Conservation (phyloP, 148 eudicot genomes). For the Heliosperma pusillum region DNA sequence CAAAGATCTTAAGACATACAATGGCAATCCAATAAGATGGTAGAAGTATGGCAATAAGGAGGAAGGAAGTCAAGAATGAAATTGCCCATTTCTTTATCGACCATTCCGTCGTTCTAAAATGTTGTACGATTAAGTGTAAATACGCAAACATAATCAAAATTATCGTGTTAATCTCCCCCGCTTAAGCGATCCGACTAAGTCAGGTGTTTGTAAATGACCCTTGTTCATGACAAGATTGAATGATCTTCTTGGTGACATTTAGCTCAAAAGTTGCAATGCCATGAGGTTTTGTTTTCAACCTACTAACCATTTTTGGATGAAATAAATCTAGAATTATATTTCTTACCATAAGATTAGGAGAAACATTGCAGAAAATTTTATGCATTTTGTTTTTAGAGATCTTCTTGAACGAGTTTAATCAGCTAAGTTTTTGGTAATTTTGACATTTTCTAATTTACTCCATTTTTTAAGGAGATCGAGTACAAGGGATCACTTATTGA, state of each 20-base stretch:
- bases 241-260: background rate
- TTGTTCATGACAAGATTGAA: no score
- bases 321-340: no score
- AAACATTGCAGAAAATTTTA: no score
- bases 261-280: no score
- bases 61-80: slow-evolving; percentile 10
- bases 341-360: no score
- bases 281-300: no score
- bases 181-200: background rate
- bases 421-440: background rate
- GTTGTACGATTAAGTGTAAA: background rate
- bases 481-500: background rate
- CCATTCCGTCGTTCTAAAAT: slow-evolving; percentile 14
- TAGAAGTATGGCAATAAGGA: slow-evolving; percentile 11
- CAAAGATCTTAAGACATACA: background rate
- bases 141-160: background rate
- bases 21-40: slow-evolving; percentile 16
- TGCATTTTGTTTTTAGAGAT: background rate
- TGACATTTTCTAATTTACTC: background rate
- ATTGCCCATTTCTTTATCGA: slow-evolving; percentile 18
- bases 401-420: background rate
- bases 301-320: no score
- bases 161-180: background rate
- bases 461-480: slow-evolving; percentile 1
- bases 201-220: no score